phyloP scores from a whole-genome alignment of 2,329 filamentous ascomycete species.

The Sclerotiophoma versabilis region DNA sequence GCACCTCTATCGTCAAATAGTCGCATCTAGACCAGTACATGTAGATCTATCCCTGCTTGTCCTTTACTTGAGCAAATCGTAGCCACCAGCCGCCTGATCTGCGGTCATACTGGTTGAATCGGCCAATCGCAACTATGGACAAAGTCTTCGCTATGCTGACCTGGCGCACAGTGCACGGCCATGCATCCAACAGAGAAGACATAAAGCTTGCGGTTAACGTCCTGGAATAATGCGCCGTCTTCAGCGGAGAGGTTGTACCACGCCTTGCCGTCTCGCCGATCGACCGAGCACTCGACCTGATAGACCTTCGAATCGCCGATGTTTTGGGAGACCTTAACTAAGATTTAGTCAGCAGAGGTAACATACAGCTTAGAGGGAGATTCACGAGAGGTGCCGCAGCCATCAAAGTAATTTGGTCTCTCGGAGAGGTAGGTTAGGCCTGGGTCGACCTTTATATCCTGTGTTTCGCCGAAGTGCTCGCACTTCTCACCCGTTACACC shows the following conservation, averaged over 20 bases:
- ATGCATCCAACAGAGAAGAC: background rate
- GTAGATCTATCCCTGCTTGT: too few relatives aligned
- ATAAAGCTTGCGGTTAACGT: background rate
- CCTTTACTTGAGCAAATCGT: background rate
- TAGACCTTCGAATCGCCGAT: background rate
- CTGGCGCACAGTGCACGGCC: background rate
- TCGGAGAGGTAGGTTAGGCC: background rate
- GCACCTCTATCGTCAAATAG: too few relatives aligned
- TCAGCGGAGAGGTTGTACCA: slow-evolving; percentile 13
- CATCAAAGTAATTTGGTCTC: background rate
- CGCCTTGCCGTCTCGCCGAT: background rate
- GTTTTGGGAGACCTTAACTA: slow-evolving; percentile 8
- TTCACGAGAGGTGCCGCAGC: background rate
- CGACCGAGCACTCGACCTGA: slow-evolving; percentile 12
- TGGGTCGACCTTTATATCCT: background rate
- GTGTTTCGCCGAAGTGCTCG: background rate
- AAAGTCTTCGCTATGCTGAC: background rate
- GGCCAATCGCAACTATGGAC: slow-evolving; percentile 3
- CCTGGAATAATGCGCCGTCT: slow-evolving; percentile 3
- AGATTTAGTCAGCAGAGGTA: background rate
- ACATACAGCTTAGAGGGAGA: too few relatives aligned
- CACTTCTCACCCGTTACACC: slow-evolving; percentile 2
- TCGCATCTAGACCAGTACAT: too few relatives aligned
- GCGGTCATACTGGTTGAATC: background rate
- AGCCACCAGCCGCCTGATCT: background rate